These are phyloP conservation scores for Striga hermonthica DNA, from an alignment of 305 asterid species.

Conservation along the genomic window DNA sequence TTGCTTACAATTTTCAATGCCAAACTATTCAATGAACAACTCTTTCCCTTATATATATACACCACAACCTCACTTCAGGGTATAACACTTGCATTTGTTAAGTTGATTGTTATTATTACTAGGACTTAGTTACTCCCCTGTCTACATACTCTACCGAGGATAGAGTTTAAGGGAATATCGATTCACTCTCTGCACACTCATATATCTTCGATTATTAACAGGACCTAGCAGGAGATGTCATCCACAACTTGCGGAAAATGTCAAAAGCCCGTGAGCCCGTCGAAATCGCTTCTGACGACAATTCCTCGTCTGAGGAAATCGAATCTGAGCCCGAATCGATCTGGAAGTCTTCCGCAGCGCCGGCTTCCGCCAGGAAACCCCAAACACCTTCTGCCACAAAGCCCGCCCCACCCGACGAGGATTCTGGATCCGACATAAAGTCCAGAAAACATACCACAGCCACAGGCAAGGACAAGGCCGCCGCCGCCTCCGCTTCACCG, in stretches of 20 bases:
- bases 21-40: background rate
- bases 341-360: no score
- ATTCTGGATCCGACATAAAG: no score
- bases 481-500: no score
- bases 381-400: no score
- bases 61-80: background rate
- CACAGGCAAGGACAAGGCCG: no score
- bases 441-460: no score
- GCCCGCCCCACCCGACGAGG: no score
- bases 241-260: conserved; percentile 54
- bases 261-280: no score
- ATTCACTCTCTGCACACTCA: background rate
- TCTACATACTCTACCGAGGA: background rate
- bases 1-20: background rate
- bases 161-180: background rate
- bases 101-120: background rate
- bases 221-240: conserved; percentile 82
- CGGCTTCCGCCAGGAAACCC: no score
- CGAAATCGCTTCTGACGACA: no score
- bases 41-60: background rate
- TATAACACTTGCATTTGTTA: conserved; percentile 1
- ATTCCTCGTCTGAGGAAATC: no score
- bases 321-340: no score
- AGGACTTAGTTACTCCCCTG: background rate
- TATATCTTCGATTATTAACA: conserved; percentile 37